Base-by-base conservation (phyloP, 169 alveolate species). In the Cryptosporidium muris region DNA sequence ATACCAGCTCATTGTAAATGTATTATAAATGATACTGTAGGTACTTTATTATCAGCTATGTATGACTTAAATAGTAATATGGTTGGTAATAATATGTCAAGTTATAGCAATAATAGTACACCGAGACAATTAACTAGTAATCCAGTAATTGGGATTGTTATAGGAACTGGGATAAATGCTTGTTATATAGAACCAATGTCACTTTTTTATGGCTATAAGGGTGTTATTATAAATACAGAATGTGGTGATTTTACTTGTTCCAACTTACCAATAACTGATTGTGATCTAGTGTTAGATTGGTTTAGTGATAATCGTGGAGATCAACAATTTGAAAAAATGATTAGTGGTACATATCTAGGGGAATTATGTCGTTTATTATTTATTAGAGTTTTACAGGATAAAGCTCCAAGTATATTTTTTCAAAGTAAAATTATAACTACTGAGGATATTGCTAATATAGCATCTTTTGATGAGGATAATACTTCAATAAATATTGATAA, bases 161-260 rank as follows among this genome's bases (percentile, higher is more conserved):
- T 94, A 38, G 97, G 97, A 47, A 94, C 97, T 2, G 97, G 97
- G 4, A 82, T 92, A 51, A 94, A 94, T 88, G 91, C 93, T 48
- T 94, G 97, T 80, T 94, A 94, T 64, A 88, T 89, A 56, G 97
- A 94, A 81, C 95, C 95, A n/a, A 93, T 91, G 8, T 91, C 94
- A 65, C 58, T 60, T 40, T 63, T 80, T 63, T 92, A 90, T 65
- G 96, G 96, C 16, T 94, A 94, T 85, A 52, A 85, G 38, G 97
- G 97, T 40, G 65, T 81, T 49, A 81, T 94, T 58, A 91, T 94
- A 52, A 94, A 94, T 90, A 90, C 95, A 48, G 97, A 94, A 64
- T 91, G 92, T 36, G 97, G 97, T 3, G 95, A 94, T 82, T 67
- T 67, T 9, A 94, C 90, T 81, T 95, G 93, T 81, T 90, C 90